Percentiles rank a stretch among this genome's conserved stretches.
These are phyloP conservation scores for Alternaria consortialis DNA, from an alignment of 2,329 filamentous ascomycete species.

Conservation along the genomic window DNA sequence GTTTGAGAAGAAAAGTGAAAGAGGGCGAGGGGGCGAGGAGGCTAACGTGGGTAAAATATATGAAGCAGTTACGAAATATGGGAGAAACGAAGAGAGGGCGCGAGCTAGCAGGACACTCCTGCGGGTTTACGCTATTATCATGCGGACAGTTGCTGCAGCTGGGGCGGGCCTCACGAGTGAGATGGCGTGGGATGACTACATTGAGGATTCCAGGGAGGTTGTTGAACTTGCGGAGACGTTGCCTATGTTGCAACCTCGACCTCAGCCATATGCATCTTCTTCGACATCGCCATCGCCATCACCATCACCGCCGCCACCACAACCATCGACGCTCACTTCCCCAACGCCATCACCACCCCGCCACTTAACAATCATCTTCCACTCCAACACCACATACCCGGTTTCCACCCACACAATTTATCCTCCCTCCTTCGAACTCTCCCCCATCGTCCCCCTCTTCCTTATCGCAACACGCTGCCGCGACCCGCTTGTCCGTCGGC, in stretches of 20 bases:
- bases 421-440: conserved; percentile 40
- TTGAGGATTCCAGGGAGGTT: not conserved
- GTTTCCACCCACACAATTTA: not conserved
- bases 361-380: not conserved
- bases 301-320: too few relatives aligned
- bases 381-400: not conserved
- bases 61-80: too few relatives aligned
- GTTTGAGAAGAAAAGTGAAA: too few relatives aligned
- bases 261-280: not conserved
- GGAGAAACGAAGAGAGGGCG: not conserved
- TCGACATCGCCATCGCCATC: too few relatives aligned
- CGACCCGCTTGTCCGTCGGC: conserved; percentile 37
- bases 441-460: conserved; percentile 40
- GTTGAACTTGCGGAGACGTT: not conserved
- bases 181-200: not conserved
- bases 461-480: conserved; percentile 37
- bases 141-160: not conserved
- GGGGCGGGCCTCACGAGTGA: not conserved
- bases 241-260: not conserved
- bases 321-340: too few relatives aligned
- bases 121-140: not conserved
- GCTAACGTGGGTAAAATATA: too few relatives aligned
- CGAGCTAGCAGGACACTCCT: not conserved
- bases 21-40: too few relatives aligned
- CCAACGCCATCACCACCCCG: too few relatives aligned